These are phyloP conservation scores for Paecilomyces niveus DNA, from an alignment of 2,329 filamentous ascomycete genomes.

Conservation along the genomic window DNA sequence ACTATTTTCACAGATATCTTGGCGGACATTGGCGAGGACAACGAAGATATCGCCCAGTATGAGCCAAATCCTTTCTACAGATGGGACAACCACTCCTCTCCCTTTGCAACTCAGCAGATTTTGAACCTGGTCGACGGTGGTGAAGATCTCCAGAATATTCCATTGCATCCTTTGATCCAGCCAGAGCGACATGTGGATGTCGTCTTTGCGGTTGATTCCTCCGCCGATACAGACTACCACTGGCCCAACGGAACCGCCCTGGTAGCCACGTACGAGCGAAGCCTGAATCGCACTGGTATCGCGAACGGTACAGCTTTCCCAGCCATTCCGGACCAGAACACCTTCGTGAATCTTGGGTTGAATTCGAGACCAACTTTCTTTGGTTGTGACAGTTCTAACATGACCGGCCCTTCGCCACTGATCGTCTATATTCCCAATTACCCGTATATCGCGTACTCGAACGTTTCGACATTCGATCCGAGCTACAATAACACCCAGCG, in stretches of 20 bases:
- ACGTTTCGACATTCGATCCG: slow-evolving; percentile 70
- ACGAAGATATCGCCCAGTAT: slow-evolving; percentile 69
- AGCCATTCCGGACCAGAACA: slow-evolving; percentile 63
- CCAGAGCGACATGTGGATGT: slow-evolving; percentile 66
- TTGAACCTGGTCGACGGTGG: slow-evolving; percentile 74
- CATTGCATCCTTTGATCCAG: slow-evolving; percentile 69
- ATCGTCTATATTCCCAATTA: slow-evolving; percentile 84
- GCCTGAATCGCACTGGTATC: slow-evolving; percentile 46
- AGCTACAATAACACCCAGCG: slow-evolving; percentile 59
- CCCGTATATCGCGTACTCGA: slow-evolving; percentile 69
- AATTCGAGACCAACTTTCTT: slow-evolving; percentile 74
- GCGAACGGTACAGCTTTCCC: slow-evolving; percentile 67
- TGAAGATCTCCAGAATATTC: slow-evolving; percentile 71
- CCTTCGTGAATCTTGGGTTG: slow-evolving; percentile 69
- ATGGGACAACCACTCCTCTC: slow-evolving; percentile 55
- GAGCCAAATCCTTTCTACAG: slow-evolving; percentile 68
- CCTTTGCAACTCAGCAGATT: slow-evolving; percentile 44
- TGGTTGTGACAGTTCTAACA: slow-evolving; percentile 63
- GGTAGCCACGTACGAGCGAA: slow-evolving; percentile 66
- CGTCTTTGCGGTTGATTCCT: slow-evolving; percentile 73
- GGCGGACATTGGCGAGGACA: slow-evolving; percentile 45
- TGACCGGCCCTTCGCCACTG: slow-evolving; percentile 53
- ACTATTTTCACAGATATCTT: slow-evolving; percentile 49
- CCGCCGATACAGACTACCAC: slow-evolving; percentile 59
- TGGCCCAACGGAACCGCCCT: slow-evolving; percentile 76